Conservation (phyloP, 208 protist genomes). For the Crithidia fasciculata region DNA sequence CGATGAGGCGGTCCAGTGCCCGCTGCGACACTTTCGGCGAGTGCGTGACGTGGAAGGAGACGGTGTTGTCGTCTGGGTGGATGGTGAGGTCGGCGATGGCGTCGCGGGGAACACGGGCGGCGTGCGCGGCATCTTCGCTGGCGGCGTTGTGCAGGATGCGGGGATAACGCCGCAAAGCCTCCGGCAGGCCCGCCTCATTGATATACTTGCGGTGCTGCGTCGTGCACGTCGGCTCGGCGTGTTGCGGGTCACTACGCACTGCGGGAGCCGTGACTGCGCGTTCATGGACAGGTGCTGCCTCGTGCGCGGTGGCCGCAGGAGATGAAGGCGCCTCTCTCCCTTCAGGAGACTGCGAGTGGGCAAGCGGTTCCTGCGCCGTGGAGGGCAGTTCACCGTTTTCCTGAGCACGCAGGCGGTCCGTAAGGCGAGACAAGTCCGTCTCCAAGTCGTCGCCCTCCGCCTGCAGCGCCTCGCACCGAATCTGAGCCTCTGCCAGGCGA, state of each 20-base stretch:
- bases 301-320: too few species aligned
- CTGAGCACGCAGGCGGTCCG: neutral
- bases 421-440: neutral
- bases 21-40: neutral
- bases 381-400: neutral
- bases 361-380: too few species aligned
- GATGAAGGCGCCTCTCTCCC: too few species aligned
- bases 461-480: slow-evolving; percentile 25
- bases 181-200: neutral
- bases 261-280: too few species aligned
- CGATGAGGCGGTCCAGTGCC: neutral
- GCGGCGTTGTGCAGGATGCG: slow-evolving; percentile 5
- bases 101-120: neutral
- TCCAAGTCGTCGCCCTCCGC: slow-evolving; percentile 17
- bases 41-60: slow-evolving; percentile 10
- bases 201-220: slow-evolving; percentile 15
- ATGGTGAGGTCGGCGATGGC: neutral
- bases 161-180: slow-evolving; percentile 3
- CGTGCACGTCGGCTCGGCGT: neutral
- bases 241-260: too few species aligned
- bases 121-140: slow-evolving; percentile 1
- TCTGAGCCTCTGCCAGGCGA: slow-evolving; percentile 1
- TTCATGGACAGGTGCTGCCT: too few species aligned
- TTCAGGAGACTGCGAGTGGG: too few species aligned
- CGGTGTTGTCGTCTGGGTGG: neutral